These are phyloP conservation scores for Pulicaria dysenterica DNA, from an alignment of 129 eudicot genomes.

Conservation along the genomic window DNA sequence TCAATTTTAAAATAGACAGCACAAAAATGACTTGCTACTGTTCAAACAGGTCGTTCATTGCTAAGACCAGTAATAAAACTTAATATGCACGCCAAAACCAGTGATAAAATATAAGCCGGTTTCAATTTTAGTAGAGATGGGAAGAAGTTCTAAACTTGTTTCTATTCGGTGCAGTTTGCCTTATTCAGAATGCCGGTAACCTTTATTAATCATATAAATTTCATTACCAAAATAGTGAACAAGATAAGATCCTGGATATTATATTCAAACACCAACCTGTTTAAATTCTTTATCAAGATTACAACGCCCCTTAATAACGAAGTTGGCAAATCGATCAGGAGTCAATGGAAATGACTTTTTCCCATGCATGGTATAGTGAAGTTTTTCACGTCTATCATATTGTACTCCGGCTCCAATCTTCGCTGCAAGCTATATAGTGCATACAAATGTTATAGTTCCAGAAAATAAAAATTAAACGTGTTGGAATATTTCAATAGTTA, in stretches of 20 bases:
- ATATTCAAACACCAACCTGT: conserved; percentile 47
- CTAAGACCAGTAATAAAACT: neutral
- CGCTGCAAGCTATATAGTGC: conserved; percentile 47
- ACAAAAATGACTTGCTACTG: neutral
- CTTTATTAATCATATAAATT: conserved; percentile 9
- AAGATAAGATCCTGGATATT: neutral
- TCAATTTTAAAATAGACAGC: neutral
- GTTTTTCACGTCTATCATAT: conserved; percentile 59
- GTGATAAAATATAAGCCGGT: neutral
- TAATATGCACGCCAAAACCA: neutral
- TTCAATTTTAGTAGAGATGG: neutral
- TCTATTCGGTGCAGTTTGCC: neutral
- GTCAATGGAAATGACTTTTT: conserved; percentile 75
- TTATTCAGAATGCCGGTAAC: neutral
- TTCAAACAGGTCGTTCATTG: neutral
- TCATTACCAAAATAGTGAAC: neutral
- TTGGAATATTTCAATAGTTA: neutral
- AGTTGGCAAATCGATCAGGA: conserved; percentile 42
- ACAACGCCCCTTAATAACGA: conserved; percentile 67
- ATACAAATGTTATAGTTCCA: neutral
- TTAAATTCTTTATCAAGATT: conserved; percentile 64
- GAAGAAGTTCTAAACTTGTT: neutral
- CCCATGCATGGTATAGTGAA: conserved; percentile 54
- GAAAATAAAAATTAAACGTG: neutral
- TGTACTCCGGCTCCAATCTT: conserved; percentile 70